Conservation (phyloP, 1,284 basidiomycete species). For the Cronartium quercuum region DNA sequence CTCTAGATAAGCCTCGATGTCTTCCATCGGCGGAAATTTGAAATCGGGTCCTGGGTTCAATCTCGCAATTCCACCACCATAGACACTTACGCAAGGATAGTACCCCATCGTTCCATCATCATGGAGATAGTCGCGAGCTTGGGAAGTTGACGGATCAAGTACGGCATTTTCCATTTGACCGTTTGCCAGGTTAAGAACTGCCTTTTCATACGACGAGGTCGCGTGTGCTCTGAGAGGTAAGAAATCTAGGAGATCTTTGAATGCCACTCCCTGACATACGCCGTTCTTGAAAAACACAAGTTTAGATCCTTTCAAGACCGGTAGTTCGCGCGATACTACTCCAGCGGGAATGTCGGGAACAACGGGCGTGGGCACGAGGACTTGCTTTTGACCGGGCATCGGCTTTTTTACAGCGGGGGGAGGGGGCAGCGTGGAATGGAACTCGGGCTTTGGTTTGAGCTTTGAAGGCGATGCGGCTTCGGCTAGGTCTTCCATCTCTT, state of each 20-base stretch:
- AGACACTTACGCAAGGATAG: constrained; percentile 88
- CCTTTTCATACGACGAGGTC: constrained; percentile 26
- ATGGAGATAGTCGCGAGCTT: constrained; percentile 61
- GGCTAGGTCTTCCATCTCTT: constrained; percentile 74
- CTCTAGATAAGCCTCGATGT: constrained; percentile 22
- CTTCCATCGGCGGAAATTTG: constrained; percentile 59
- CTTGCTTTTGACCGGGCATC: constrained; percentile 40
- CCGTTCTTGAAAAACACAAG: constrained; percentile 93
- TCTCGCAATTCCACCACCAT: constrained; percentile 75
- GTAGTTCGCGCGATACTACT: constrained; percentile 59
- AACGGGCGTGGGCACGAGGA: constrained; percentile 44
- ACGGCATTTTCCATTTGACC: constrained; percentile 22
- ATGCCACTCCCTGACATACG: constrained; percentile 74
- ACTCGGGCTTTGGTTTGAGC: constrained; percentile 41
- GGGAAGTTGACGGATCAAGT: constrained; percentile 43
- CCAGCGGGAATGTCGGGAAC: constrained; percentile 47
- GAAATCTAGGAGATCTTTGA: constrained; percentile 82
- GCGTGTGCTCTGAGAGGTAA: constrained; percentile 64
- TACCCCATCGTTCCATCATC: constrained; percentile 95
- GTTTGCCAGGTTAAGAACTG: background rate
- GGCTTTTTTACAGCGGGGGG: constrained; percentile 60
- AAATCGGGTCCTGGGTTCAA: constrained; percentile 86
- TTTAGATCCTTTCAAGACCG: constrained; percentile 64
- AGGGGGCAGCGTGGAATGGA: constrained; percentile 50
- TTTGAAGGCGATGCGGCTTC: constrained; percentile 49